phyloP scores from a whole-genome alignment of 768 basidiomycete genomes.

The Boletus pseudo-olivaceus region DNA sequence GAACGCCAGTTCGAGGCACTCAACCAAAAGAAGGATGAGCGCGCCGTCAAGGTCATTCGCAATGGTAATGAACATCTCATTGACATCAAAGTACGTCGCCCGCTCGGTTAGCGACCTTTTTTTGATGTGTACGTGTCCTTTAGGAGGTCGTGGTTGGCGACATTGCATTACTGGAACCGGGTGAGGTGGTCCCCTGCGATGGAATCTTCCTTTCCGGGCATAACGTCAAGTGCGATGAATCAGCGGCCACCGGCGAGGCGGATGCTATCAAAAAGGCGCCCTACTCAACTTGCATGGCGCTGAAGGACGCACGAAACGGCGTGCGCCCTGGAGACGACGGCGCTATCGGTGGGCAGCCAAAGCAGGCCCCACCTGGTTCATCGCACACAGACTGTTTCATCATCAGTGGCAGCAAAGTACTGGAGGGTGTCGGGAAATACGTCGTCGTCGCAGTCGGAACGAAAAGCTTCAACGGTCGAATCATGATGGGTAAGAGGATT shows the following conservation, averaged over 20 bases:
- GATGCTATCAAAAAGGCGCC: slow-evolving; percentile 89
- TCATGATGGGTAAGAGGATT: slow-evolving; percentile 83
- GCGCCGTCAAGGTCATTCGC: slow-evolving; percentile 81
- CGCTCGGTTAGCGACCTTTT: background rate
- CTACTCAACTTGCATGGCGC: slow-evolving; percentile 68
- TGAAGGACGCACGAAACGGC: slow-evolving; percentile 35
- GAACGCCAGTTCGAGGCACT: slow-evolving; percentile 91
- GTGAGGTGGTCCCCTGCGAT: slow-evolving; percentile 94
- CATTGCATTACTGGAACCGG: slow-evolving; percentile 86
- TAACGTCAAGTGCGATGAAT: slow-evolving; percentile 94
- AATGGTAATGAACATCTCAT: slow-evolving; percentile 65
- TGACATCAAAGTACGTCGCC: slow-evolving; percentile 67
- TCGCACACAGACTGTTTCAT: slow-evolving; percentile 88
- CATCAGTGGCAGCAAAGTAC: slow-evolving; percentile 86
- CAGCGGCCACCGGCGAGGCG: slow-evolving; percentile 93
- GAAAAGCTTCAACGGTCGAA: slow-evolving; percentile 92
- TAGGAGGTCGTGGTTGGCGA: slow-evolving; percentile 94
- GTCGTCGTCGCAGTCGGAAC: slow-evolving; percentile 90
- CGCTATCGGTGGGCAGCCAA: slow-evolving; percentile 23
- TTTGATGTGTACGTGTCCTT: slow-evolving; percentile 19
- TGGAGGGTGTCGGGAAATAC: slow-evolving; percentile 92
- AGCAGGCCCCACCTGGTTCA: slow-evolving; percentile 7
- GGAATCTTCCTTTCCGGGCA: slow-evolving; percentile 92
- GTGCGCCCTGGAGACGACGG: slow-evolving; percentile 19
- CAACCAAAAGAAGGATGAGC: slow-evolving; percentile 95